Evolutionary conservation across 2,329 filamentous ascomycete genomes (phyloP).

Genomic region (Hypoxylon sp.): DNA sequence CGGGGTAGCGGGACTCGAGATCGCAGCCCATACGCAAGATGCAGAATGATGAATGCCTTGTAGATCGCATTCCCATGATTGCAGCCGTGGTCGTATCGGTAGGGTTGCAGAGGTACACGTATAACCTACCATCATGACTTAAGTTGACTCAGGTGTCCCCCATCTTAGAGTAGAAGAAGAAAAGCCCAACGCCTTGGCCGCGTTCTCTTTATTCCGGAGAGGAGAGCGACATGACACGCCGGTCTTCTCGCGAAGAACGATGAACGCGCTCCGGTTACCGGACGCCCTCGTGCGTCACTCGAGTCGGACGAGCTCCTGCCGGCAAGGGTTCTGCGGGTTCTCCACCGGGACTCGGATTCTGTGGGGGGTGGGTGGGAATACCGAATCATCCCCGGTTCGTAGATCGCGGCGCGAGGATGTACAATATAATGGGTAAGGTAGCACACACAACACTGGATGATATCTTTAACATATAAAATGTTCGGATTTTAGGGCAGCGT

Average conservation of each 20-base stretch:
- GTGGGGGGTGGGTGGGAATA: conserved; percentile 27
- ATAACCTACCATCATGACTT: neutral
- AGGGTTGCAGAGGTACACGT: neutral
- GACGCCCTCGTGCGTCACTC: conserved; percentile 1
- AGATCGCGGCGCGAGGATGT: conserved; percentile 12
- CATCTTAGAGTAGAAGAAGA: too few relatives aligned
- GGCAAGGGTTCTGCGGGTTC: conserved; percentile 8
- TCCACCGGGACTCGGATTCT: conserved; percentile 10
- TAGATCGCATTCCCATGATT: too few relatives aligned
- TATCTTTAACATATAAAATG: too few relatives aligned
- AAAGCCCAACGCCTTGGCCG: neutral
- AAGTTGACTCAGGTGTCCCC: neutral
- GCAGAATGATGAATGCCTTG: neutral
- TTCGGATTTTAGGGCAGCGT: too few relatives aligned
- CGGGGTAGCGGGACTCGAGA: neutral
- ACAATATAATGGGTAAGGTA: conserved; percentile 8
- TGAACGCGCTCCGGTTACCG: conserved; percentile 8
- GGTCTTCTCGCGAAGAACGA: conserved; percentile 1
- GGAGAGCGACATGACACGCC: neutral
- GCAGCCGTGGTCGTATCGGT: too few relatives aligned
- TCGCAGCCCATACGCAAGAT: neutral
- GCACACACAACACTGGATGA: too few relatives aligned
- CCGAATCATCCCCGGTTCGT: conserved; percentile 29
- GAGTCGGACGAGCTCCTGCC: conserved; percentile 10
- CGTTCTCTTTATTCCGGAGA: neutral